Percentiles rank a stretch among this genome's conserved stretches.
These are phyloP conservation scores for Tulasnella sp. DNA, from an alignment of 768 basidiomycete genomes.

Conservation along the genomic window DNA sequence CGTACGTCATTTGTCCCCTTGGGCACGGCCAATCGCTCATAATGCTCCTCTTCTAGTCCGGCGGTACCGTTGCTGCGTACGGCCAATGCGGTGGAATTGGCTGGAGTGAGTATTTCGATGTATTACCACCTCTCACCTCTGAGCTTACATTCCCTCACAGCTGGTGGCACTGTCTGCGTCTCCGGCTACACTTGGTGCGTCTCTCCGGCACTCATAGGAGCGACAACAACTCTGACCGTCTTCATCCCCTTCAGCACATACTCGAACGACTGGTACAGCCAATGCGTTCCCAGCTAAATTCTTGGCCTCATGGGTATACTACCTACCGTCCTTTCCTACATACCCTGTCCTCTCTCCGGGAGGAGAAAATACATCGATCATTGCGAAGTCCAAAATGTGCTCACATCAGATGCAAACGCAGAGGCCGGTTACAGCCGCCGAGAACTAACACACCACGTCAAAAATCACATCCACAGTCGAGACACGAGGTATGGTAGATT, in stretches of 20 bases:
- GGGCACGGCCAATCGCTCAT: background rate
- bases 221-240: background rate
- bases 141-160: background rate
- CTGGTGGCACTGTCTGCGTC: slow-evolving; percentile 8
- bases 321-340: background rate
- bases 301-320: background rate
- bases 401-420: background rate
- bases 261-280: slow-evolving; percentile 16
- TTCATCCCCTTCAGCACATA: background rate
- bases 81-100: slow-evolving; percentile 15
- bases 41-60: background rate
- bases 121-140: no score
- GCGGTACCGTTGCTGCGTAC: background rate
- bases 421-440: no score
- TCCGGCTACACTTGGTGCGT: slow-evolving; percentile 17
- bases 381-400: background rate
- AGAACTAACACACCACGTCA: background rate
- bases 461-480: background rate
- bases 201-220: background rate
- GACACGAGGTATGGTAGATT: background rate
- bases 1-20: background rate
- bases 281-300: background rate
- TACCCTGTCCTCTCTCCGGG: background rate
- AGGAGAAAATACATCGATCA: background rate
- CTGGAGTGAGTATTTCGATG: background rate